phyloP scores from a whole-genome alignment of 2,329 filamentous ascomycete genomes.

The Neurospora crassa region DNA sequence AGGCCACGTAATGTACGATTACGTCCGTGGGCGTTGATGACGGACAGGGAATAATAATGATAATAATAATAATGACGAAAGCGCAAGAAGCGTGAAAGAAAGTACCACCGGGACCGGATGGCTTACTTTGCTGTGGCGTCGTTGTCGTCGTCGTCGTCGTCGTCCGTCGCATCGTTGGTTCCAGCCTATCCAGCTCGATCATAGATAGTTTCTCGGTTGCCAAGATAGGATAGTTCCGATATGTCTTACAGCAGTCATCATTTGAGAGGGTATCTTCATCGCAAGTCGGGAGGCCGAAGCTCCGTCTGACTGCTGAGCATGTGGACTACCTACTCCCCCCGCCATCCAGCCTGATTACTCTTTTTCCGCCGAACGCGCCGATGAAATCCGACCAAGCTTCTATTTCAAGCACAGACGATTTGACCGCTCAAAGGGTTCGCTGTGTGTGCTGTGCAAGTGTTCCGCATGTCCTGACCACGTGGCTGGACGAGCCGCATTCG shows the following conservation, averaged over 20 bases:
- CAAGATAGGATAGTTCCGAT: background rate
- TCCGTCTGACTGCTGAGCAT: background rate
- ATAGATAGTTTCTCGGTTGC: background rate
- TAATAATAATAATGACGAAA: background rate
- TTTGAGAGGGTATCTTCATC: background rate
- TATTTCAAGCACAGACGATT: background rate
- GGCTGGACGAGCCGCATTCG: background rate
- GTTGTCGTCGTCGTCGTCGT: too few species aligned
- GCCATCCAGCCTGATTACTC: background rate
- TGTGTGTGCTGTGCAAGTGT: background rate
- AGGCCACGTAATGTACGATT: background rate
- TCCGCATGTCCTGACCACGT: background rate
- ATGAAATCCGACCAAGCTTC: background rate
- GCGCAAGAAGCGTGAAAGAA: background rate
- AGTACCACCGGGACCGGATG: background rate
- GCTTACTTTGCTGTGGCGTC: background rate
- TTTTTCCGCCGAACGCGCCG: background rate
- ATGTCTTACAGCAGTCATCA: background rate
- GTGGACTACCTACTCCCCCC: background rate
- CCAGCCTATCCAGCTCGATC: background rate
- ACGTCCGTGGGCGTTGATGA: background rate
- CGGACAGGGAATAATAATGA: background rate
- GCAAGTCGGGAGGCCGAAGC: background rate
- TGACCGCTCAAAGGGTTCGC: background rate
- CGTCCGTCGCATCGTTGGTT: background rate